Base-by-base conservation (phyloP, 768 basidiomycete species). In the button mushroom (Agaricus bisporus) region DNA sequence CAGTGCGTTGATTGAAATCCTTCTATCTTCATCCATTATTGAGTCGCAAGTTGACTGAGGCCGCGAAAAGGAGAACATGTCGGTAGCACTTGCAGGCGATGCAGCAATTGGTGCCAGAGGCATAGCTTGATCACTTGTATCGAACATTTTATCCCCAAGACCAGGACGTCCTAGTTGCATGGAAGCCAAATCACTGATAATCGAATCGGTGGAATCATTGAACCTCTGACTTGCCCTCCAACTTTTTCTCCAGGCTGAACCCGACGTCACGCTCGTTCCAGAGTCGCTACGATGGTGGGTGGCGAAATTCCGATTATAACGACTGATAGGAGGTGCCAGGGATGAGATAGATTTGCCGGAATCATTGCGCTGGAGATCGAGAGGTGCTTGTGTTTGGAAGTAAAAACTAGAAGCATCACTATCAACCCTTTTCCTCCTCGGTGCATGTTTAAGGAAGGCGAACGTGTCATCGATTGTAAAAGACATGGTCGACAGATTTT, bases 61-160 rank as follows among this genome's bases (percentile, higher is more conserved):
- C 49, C 36, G 35, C 28, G 29, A 39, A 29, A 36, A 54, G 38
- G 20, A 37, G 57, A 29, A 11, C n/a, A 39, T 71, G 61, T 6
- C 64, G 11, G 61, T 54, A 11, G 65, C 61, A 49, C 77, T 78
- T 43, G 76, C 77, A 0, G 76, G 86, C 0, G 87, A 88, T 0
- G 79, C 85, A 0, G 83, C 78, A 56, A 90, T 88, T 0, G 86
- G 70, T 0, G 74, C 63, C 25, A 90, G 72, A 0, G 85, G 79
- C 55, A 77, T 73, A 1, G 75, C 78, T 44, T 73, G 75, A 35
- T 80, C 80, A 6, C 59, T 65, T 11, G 74, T 82, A 36, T 86
- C 83, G 57, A 92, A 87, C 90, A 92, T 92, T 76, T 91, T 92
- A 66, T 92, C 90, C 1, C 90, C 89, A 3, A 91, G 64, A 2